Conservation (phyloP, 2,329 filamentous ascomycete species). For the Magnaporthiopsis incrustans region DNA sequence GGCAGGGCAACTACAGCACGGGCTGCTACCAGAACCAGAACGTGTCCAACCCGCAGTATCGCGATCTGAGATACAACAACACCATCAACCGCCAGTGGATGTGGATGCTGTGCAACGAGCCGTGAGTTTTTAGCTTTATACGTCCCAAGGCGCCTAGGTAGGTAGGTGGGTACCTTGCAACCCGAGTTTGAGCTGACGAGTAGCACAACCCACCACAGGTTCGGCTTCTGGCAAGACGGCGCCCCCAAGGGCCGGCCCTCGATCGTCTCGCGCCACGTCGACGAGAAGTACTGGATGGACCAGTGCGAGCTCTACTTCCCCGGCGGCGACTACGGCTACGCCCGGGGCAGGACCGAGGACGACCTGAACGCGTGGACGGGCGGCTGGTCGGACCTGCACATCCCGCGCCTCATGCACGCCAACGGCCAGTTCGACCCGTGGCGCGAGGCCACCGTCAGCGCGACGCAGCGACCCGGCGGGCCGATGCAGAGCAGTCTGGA, state of each 20-base stretch:
- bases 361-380: conserved; percentile 29
- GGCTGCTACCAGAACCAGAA: conserved; percentile 39
- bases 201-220: conserved; percentile 8
- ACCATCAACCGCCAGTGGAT: conserved; percentile 41
- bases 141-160: too few relatives aligned
- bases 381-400: conserved; percentile 27
- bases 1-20: conserved; percentile 29
- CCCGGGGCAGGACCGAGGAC: conserved; percentile 21
- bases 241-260: conserved; percentile 33
- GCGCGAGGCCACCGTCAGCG: conserved; percentile 29
- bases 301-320: conserved; percentile 40
- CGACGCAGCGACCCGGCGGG: conserved; percentile 28
- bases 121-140: conserved; percentile 11
- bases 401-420: conserved; percentile 29
- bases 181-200: not conserved
- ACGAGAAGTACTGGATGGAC: conserved; percentile 28
- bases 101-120: conserved; percentile 48
- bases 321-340: conserved; percentile 26
- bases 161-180: too few relatives aligned
- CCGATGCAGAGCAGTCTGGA: conserved; percentile 24
- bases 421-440: conserved; percentile 34
- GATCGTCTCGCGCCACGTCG: conserved; percentile 30
- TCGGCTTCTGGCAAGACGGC: conserved; percentile 34
- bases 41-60: conserved; percentile 30
- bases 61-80: conserved; percentile 30